Percentiles rank a stretch among this genome's conserved stretches.
These are phyloP conservation scores for Auxenochlorella protothecoides DNA, from an alignment of 139 green algal genomes.

Conservation along the genomic window DNA sequence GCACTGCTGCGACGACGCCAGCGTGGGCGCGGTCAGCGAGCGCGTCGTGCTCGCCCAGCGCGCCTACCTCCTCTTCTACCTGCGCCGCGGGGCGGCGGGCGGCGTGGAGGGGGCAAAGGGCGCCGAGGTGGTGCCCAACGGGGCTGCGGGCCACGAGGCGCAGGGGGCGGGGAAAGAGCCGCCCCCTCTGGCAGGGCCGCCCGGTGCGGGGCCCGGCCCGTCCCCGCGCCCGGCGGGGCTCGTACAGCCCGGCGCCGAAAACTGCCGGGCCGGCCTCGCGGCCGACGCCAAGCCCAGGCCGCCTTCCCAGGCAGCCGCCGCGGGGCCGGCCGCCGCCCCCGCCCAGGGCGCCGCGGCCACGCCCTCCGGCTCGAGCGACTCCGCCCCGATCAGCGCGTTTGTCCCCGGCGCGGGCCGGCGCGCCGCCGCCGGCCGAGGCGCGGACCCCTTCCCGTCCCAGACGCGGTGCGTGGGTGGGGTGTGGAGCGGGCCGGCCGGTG, in stretches of 20 bases:
- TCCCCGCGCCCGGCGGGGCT: background rate
- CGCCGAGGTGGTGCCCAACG: background rate
- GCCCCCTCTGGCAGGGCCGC: too few relatives aligned
- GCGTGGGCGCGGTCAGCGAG: slow-evolving; percentile 51
- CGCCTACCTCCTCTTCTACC: slow-evolving; percentile 96
- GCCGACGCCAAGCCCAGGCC: background rate
- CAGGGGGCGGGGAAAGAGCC: too few relatives aligned
- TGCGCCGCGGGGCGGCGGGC: slow-evolving; percentile 12
- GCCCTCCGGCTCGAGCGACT: too few relatives aligned
- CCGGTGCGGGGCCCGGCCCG: too few relatives aligned
- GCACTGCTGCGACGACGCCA: slow-evolving; percentile 76
- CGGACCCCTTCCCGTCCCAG: too few relatives aligned
- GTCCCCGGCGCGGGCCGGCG: too few relatives aligned
- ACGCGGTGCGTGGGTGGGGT: too few relatives aligned
- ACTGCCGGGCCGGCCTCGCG: background rate
- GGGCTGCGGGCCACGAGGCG: background rate
- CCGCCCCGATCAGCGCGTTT: too few relatives aligned
- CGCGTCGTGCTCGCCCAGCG: slow-evolving; percentile 67
- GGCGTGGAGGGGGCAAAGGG: background rate
- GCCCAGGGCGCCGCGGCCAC: too few relatives aligned
- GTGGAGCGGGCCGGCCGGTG: too few relatives aligned
- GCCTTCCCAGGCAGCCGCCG: background rate
- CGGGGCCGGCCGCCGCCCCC: too few relatives aligned
- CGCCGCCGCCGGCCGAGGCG: too few relatives aligned
- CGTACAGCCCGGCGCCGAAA: background rate